A percentile compares a stretch with the other conserved stretches of the same genome.
phyloP scores from a whole-genome alignment of 2,329 filamentous ascomycete genomes.

The Fonsecaea pedrosoi region DNA sequence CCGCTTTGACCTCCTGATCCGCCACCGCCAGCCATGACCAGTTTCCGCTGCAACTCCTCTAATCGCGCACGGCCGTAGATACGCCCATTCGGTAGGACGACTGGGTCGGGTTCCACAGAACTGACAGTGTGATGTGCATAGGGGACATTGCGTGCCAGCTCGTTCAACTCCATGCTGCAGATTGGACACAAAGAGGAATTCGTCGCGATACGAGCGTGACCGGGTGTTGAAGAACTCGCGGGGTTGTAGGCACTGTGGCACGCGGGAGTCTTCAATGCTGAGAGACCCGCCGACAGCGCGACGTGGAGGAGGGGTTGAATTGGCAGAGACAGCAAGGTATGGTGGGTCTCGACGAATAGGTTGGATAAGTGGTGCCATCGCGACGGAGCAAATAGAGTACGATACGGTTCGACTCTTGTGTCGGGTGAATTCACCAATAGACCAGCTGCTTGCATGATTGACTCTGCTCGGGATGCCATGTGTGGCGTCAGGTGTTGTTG shows the following conservation, averaged over 20 bases:
- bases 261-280: constrained; percentile 91
- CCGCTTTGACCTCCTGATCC: constrained; percentile 16
- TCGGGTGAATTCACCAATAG: constrained; percentile 76
- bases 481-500: constrained; percentile 79
- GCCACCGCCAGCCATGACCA: constrained; percentile 47
- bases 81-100: constrained; percentile 84
- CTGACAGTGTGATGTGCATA: constrained; percentile 96
- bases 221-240: constrained; percentile 61
- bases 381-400: constrained; percentile 72
- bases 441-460: constrained; percentile 76
- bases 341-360: constrained; percentile 84
- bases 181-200: constrained; percentile 84
- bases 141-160: constrained; percentile 83
- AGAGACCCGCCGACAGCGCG: constrained; percentile 87
- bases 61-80: constrained; percentile 81
- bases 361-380: constrained; percentile 80
- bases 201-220: constrained; percentile 53
- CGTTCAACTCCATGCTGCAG: constrained; percentile 93
- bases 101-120: constrained; percentile 83
- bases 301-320: constrained; percentile 85
- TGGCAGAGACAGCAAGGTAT: constrained; percentile 82
- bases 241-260: constrained; percentile 73
- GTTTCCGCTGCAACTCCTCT: constrained; percentile 77
- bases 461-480: constrained; percentile 69
- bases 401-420: constrained; percentile 66